Evolutionary conservation across 345 rosid genomes (phyloP).

Genomic region (Luvunga scandens): DNA sequence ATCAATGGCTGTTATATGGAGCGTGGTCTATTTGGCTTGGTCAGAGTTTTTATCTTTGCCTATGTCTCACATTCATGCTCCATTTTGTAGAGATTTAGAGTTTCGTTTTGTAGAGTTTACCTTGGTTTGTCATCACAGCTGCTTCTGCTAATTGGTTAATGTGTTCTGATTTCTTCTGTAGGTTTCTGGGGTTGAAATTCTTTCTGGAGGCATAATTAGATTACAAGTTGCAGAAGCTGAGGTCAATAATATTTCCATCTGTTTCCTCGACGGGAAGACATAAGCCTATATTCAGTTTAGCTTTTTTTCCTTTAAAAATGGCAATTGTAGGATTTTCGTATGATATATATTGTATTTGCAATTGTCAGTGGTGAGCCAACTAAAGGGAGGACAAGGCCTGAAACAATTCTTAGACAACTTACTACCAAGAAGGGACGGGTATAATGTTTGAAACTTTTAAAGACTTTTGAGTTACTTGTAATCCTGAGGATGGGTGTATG

Average conservation of each 20-base stretch:
- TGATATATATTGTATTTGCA: conserved; percentile 14
- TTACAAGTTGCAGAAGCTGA: conserved; percentile 94
- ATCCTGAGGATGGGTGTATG: not conserved
- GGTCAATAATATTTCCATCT: conserved; percentile 80
- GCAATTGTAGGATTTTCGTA: not conserved
- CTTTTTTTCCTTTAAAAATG: not conserved
- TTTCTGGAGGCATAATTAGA: conserved; percentile 89
- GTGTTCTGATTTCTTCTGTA: conserved; percentile 20
- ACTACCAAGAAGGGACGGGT: conserved; percentile 99
- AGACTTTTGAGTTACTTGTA: not conserved
- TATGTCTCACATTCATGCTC: not conserved
- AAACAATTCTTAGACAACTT: conserved; percentile 85
- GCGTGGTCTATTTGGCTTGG: conserved; percentile 93
- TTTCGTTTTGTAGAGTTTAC: not conserved
- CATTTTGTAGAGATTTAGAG: not conserved
- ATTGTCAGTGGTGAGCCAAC: conserved; percentile 85
- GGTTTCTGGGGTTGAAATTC: conserved; percentile 88
- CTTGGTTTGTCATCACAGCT: not conserved
- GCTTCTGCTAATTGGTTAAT: not conserved
- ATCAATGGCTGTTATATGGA: conserved; percentile 95
- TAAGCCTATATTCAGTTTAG: conserved; percentile 44
- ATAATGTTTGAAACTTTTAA: not conserved
- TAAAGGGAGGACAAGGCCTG: conserved; percentile 77
- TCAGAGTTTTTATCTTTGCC: conserved; percentile 29
- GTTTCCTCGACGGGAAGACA: conserved; percentile 89